Percentiles rank a stretch among this genome's conserved stretches.
Conservation (phyloP, 129 eudicot species). For the Centaurea solstitialis region DNA sequence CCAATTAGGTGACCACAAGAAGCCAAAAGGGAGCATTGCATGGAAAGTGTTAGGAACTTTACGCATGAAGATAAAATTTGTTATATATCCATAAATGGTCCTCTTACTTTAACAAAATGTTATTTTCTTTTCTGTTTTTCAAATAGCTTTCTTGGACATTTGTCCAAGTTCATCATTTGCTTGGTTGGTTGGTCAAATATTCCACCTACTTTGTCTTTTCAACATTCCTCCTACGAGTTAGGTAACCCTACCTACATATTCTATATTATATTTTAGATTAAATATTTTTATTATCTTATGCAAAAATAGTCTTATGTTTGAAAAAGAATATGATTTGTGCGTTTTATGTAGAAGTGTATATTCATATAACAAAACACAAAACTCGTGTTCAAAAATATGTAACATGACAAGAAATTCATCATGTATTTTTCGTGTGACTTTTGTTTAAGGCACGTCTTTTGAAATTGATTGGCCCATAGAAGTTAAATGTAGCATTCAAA, state of each 20-base stretch:
- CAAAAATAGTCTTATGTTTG: no score
- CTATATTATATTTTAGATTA: no score
- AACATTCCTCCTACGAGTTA: background rate
- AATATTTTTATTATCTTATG: background rate
- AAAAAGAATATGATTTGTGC: background rate
- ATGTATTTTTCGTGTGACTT: no score
- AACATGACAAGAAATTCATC: no score
- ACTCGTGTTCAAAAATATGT: no score
- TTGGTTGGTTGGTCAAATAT: slow-evolving; percentile 9
- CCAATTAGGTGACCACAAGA: slow-evolving; percentile 31
- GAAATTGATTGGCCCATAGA: no score
- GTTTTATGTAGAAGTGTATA: no score
- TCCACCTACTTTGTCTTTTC: background rate
- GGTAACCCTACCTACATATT: background rate
- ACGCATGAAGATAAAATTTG: slow-evolving; percentile 11
- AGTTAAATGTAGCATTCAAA: background rate
- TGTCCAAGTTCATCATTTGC: background rate
- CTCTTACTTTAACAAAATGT: slow-evolving; percentile 9
- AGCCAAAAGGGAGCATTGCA: slow-evolving; percentile 29
- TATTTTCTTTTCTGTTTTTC: slow-evolving; percentile 12
- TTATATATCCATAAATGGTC: slow-evolving; percentile 13
- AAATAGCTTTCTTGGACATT: background rate
- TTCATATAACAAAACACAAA: no score
- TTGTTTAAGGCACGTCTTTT: no score
- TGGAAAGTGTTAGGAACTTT: slow-evolving; percentile 37